phyloP scores from a whole-genome alignment of 257 asterid genomes.

The Primulina tabacum region DNA sequence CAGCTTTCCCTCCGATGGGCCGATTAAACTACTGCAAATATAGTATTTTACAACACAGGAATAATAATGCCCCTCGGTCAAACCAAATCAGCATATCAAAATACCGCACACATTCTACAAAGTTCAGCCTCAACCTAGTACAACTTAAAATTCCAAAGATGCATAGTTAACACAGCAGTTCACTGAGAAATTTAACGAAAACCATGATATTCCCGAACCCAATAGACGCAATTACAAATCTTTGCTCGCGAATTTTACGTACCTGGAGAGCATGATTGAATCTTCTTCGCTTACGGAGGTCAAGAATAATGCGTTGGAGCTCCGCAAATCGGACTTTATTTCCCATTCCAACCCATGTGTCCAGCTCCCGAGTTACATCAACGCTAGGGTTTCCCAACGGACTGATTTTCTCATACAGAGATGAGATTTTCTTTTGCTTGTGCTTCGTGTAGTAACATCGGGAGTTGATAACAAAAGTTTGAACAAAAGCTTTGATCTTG shows the following conservation, averaged over 20 bases:
- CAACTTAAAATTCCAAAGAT: neutral
- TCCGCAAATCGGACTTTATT: conserved; percentile 64
- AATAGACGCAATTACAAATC: neutral
- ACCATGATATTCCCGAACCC: neutral
- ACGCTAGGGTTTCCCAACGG: conserved; percentile 70
- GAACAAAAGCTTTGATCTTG: conserved; percentile 27
- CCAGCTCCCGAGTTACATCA: conserved; percentile 58
- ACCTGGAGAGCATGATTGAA: conserved; percentile 82
- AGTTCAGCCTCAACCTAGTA: neutral
- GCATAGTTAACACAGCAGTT: neutral
- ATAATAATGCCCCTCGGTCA: neutral
- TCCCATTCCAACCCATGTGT: conserved; percentile 59
- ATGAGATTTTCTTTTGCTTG: conserved; percentile 30
- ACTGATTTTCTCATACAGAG: conserved; percentile 67
- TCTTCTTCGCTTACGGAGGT: conserved; percentile 81
- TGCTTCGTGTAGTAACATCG: conserved; percentile 42
- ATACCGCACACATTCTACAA: conserved; percentile 8
- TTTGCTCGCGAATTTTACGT: neutral
- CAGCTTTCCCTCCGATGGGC: neutral
- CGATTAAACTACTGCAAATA: conserved; percentile 1
- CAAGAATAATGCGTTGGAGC: conserved; percentile 66
- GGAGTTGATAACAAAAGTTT: conserved; percentile 26
- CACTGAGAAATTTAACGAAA: neutral
- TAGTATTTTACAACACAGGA: neutral
- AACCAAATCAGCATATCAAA: conserved; percentile 5